Conservation (phyloP, 306 rosid genomes). For the Acacia melanoxylon region DNA sequence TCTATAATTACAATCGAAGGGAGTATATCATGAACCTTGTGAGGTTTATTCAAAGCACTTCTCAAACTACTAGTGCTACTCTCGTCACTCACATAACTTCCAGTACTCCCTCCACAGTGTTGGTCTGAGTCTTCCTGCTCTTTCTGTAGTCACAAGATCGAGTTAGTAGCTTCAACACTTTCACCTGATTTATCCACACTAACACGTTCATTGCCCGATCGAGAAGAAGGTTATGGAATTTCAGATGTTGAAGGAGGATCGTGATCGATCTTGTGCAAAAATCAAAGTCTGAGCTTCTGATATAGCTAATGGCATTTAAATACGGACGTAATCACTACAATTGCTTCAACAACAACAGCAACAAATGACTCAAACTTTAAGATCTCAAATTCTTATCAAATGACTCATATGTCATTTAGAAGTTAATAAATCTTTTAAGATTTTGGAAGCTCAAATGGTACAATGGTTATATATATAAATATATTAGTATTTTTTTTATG, state of each 20-base stretch:
- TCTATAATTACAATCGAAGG: no score
- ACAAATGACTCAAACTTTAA: no score
- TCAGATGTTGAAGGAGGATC: slow-evolving; percentile 51
- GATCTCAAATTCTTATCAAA: no score
- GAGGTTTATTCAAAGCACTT: slow-evolving; percentile 69
- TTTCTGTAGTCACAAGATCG: slow-evolving; percentile 54
- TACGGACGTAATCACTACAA: no score
- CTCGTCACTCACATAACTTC: slow-evolving; percentile 75
- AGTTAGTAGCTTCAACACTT: slow-evolving; percentile 48
- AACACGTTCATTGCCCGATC: slow-evolving; percentile 63
- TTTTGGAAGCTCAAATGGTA: no score
- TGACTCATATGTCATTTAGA: no score
- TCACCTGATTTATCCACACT: slow-evolving; percentile 61
- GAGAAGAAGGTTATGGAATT: slow-evolving; percentile 46
- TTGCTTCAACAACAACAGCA: no score
- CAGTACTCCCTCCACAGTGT: slow-evolving; percentile 71
- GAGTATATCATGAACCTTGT: slow-evolving; percentile 56
- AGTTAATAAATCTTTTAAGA: no score
- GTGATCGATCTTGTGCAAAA: slow-evolving; percentile 41
- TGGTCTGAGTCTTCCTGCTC: slow-evolving; percentile 76
- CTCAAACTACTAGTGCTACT: slow-evolving; percentile 72
- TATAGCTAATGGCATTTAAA: slow-evolving; percentile 42
- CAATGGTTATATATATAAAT: no score
- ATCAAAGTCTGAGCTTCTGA: slow-evolving; percentile 57
- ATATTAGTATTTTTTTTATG: no score